These are phyloP conservation scores for Lumnitzera racemosa DNA, from an alignment of 345 rosid species.

Conservation along the genomic window DNA sequence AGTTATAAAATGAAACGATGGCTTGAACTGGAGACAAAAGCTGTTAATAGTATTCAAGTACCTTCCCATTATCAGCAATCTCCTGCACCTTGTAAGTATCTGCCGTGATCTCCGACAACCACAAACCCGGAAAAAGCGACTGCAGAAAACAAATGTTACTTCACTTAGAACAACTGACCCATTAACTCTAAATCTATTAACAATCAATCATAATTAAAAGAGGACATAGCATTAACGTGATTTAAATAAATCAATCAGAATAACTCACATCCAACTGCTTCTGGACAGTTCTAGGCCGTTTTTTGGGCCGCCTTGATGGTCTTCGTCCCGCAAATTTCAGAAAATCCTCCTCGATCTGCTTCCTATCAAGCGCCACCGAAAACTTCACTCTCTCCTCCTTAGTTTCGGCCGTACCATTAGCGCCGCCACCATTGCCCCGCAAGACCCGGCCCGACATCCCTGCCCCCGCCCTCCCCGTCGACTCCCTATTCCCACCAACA, in stretches of 20 bases:
- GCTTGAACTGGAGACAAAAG: background rate
- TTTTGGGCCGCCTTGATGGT: conserved; percentile 64
- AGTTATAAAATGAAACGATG: background rate
- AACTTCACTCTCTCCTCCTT: conserved; percentile 32
- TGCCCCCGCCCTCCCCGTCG: conserved; percentile 9
- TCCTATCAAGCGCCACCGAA: conserved; percentile 41
- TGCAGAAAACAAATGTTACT: conserved; percentile 17
- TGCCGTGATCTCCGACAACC: conserved; percentile 50
- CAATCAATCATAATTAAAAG: background rate
- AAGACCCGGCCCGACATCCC: conserved; percentile 11
- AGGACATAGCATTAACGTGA: background rate
- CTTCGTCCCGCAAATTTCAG: conserved; percentile 31
- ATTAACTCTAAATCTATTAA: background rate
- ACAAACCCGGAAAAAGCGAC: conserved; percentile 52
- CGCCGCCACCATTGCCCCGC: conserved; percentile 4
- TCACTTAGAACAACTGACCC: background rate
- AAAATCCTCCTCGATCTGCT: conserved; percentile 67
- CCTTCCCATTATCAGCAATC: conserved; percentile 34
- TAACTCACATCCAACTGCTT: conserved; percentile 54
- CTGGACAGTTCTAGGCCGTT: conserved; percentile 51
- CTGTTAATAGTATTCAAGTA: background rate
- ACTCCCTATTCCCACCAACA: background rate
- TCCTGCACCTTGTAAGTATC: conserved; percentile 52
- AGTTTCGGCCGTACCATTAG: conserved; percentile 2
- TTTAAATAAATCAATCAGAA: background rate